Conservation (phyloP, 768 basidiomycete species). For the Collybia sordida region DNA sequence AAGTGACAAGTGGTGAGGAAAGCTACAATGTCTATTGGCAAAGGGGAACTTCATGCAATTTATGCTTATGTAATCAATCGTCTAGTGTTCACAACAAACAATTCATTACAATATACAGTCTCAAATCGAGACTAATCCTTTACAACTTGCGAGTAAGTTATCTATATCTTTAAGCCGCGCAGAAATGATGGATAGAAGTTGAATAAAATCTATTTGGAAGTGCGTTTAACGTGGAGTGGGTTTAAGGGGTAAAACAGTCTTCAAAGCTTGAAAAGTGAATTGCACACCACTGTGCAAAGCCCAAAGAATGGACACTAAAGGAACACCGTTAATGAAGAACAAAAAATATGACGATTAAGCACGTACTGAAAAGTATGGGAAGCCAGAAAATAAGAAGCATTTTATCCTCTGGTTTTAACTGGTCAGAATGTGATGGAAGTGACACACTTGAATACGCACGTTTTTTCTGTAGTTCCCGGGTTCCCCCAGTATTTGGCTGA, state of each 20-base stretch:
- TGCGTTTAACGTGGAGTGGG: conserved; percentile 31
- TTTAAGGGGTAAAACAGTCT: conserved; percentile 47
- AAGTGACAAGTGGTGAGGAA: no score
- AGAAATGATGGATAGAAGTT: conserved; percentile 3
- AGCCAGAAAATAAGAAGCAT: conserved; percentile 89
- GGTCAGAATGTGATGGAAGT: conserved; percentile 5
- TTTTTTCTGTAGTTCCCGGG: conserved; percentile 59
- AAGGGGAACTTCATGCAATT: no score
- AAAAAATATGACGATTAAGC: background rate
- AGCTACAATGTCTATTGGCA: no score
- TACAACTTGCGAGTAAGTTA: background rate
- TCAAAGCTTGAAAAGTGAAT: conserved; percentile 49
- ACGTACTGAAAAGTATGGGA: conserved; percentile 78
- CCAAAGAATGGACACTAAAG: conserved; percentile 61
- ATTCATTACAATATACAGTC: background rate
- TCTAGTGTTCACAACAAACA: no score
- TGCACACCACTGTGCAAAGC: conserved; percentile 55
- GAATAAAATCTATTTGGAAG: conserved; percentile 7
- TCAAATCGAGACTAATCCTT: background rate
- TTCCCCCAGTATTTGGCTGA: conserved; percentile 47
- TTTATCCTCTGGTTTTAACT: conserved; percentile 58
- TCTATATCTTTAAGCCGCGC: conserved; percentile 1
- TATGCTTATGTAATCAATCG: no score
- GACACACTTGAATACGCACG: conserved; percentile 43
- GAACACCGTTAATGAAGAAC: conserved; percentile 5